phyloP scores from a whole-genome alignment of 2,329 filamentous ascomycete species.

The Hansfordia pulvinata region DNA sequence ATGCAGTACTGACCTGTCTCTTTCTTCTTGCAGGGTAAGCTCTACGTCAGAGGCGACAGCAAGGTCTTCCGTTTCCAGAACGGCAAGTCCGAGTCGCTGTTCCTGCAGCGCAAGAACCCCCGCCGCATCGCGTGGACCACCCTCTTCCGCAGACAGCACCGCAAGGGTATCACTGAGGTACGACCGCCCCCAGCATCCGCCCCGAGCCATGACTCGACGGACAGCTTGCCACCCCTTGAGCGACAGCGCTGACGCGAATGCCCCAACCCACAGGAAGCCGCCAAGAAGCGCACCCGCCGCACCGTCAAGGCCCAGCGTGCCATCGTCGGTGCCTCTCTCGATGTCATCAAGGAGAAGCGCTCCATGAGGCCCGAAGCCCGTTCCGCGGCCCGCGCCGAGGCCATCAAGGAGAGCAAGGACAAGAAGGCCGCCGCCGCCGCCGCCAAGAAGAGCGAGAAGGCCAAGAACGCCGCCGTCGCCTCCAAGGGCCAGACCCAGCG shows the following conservation, averaged over 20 bases:
- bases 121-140: slow-evolving; percentile 98
- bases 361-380: slow-evolving; percentile 90
- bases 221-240: neutral
- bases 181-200: slow-evolving; percentile 21
- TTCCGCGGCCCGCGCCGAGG: slow-evolving; percentile 72
- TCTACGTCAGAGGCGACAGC: slow-evolving; percentile 99
- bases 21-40: slow-evolving; percentile 65
- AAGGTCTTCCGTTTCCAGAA: slow-evolving; percentile 99
- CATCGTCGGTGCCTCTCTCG: slow-evolving; percentile 97
- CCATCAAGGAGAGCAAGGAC: slow-evolving; percentile 97
- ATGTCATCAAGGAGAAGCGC: slow-evolving; percentile 99
- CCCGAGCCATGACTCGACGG: neutral
- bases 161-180: slow-evolving; percentile 99
- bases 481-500: slow-evolving; percentile 66
- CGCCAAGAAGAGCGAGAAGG: slow-evolving; percentile 99
- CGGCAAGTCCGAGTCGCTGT: slow-evolving; percentile 98
- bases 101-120: slow-evolving; percentile 99
- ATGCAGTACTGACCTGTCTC: slow-evolving; percentile 14
- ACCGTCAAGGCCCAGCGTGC: slow-evolving; percentile 98
- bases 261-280: slow-evolving; percentile 68
- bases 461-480: slow-evolving; percentile 66
- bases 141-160: slow-evolving; percentile 96
- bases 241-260: too few relatives aligned
- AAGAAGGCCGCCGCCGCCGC: slow-evolving; percentile 83
- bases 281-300: slow-evolving; percentile 98